Base-by-base conservation (phyloP, 139 green algal species). In the Asterochloris erici region DNA sequence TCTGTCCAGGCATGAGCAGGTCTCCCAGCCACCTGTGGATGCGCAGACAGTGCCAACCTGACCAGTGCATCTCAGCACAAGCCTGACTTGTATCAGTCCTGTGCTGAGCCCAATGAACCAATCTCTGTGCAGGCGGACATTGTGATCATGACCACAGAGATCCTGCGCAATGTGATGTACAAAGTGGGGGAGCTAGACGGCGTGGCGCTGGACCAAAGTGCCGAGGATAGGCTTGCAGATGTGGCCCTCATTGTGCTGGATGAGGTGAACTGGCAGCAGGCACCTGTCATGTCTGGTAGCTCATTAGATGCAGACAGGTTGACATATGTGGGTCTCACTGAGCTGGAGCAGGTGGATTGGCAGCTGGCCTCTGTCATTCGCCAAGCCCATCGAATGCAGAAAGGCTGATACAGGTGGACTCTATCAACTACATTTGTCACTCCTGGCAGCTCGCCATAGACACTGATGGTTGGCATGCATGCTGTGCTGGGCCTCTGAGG, bases 141-240 rank as follows among this genome's bases (percentile, higher is more conserved):
- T 19, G 91, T 99, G 28, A 90, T 99, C 24, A 99, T 99, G 96
- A 99, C 97, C 16, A 99, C 97, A 0, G 97, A 99, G 87, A 98
- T 99, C 82, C 90, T 99, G 77, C 86, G 97, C 66, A 99, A 99
- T 91, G 98, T 98, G 88, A 93, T 99, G 89, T 99, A 98, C 88
- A 85, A 92, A 24, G 78, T 84, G 28, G 83, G 84, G 23, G 83
- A 66, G 19, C 21, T 23, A 9, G 66, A 71, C 19, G 63, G 73
- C 12, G n/a, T 28, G 23, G 74, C 77, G 12, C 61, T 63, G 4
- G 63, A 73, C 16, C 61, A 63, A 24, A 81, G 77, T 28, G 61
- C 23, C 15, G 29, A 17, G 29, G 85, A 87, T 54, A 83, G 94
- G 17, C 85, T 98, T 69, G 89, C 87, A n/a, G 89, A 97, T 68